Conservation (phyloP, 805 yeast species). For the Candida boleticola region DNA sequence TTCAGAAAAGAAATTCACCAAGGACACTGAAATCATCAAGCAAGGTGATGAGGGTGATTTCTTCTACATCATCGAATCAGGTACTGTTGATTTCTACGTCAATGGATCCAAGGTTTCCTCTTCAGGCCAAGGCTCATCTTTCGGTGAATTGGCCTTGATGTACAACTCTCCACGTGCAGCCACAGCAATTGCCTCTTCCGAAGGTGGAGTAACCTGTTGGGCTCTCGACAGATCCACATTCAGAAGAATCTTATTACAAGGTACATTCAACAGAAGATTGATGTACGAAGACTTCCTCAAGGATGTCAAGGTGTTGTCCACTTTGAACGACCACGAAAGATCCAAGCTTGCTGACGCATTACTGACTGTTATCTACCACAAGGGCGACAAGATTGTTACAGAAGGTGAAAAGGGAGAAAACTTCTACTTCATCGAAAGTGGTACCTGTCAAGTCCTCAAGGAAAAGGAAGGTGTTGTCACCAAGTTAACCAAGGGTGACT, state of each 20-base stretch:
- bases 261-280: slow-evolving; percentile 84
- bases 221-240: slow-evolving; percentile 91
- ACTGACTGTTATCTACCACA: slow-evolving; percentile 66
- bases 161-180: slow-evolving; percentile 98
- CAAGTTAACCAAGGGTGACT: slow-evolving; percentile 73
- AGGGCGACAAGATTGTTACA: slow-evolving; percentile 71
- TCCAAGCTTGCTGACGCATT: slow-evolving; percentile 94
- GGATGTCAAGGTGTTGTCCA: slow-evolving; percentile 77
- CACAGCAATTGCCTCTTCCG: slow-evolving; percentile 73
- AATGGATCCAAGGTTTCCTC: slow-evolving; percentile 68
- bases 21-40: slow-evolving; percentile 65
- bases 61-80: slow-evolving; percentile 82
- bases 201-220: slow-evolving; percentile 70
- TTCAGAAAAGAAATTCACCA: slow-evolving; percentile 61
- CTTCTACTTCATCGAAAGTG: slow-evolving; percentile 57
- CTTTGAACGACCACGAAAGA: slow-evolving; percentile 76
- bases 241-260: slow-evolving; percentile 85
- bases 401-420: slow-evolving; percentile 73
- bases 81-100: slow-evolving; percentile 77
- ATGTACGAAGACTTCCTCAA: slow-evolving; percentile 87
- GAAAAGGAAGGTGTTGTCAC: slow-evolving; percentile 59
- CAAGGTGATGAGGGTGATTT: slow-evolving; percentile 96
- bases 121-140: slow-evolving; percentile 83
- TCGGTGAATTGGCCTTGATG: slow-evolving; percentile 97
- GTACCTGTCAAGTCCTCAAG: slow-evolving; percentile 74